A percentile compares a stretch with the other conserved stretches of the same genome.
Evolutionary conservation across 352 stramenopile genomes (phyloP).

Genomic region (Globisporangium parvum): DNA sequence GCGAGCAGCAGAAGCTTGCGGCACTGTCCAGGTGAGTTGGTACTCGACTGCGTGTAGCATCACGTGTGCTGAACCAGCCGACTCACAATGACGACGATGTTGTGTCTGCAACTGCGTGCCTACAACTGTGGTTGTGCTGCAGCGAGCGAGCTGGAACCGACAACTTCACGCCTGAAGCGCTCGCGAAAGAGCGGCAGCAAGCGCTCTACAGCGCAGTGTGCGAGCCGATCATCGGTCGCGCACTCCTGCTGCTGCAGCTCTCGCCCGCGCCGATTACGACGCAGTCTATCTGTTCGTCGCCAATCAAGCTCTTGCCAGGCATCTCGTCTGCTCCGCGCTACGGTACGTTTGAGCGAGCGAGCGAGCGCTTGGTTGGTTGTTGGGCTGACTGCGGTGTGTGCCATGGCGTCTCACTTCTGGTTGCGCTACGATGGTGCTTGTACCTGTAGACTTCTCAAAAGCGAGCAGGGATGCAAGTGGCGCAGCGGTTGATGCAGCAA

Average conservation of each 20-base stretch:
- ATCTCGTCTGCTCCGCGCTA: slow-evolving; percentile 52
- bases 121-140: not conserved
- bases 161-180: slow-evolving; percentile 30
- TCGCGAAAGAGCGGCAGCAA: slow-evolving; percentile 62
- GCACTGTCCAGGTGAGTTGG: slow-evolving; percentile 39
- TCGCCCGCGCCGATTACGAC: slow-evolving; percentile 37
- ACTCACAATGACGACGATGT: not conserved
- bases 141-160: slow-evolving; percentile 30
- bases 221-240: slow-evolving; percentile 67
- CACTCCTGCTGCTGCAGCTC: slow-evolving; percentile 57
- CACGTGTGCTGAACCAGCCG: not conserved
- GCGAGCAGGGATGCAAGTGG: slow-evolving; percentile 3
- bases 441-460: slow-evolving; percentile 27
- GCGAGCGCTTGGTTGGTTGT: too few species aligned
- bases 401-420: too few species aligned
- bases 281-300: slow-evolving; percentile 19
- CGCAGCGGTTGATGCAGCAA: slow-evolving; percentile 14
- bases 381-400: not conserved
- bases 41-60: not conserved
- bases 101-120: too few species aligned
- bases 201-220: slow-evolving; percentile 74
- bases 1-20: slow-evolving; percentile 83
- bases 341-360: slow-evolving; percentile 20
- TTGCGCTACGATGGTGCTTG: too few species aligned
- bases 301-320: slow-evolving; percentile 68